phyloP scores from a whole-genome alignment of 2,329 filamentous ascomycete species.

The Talaromyces piceae region DNA sequence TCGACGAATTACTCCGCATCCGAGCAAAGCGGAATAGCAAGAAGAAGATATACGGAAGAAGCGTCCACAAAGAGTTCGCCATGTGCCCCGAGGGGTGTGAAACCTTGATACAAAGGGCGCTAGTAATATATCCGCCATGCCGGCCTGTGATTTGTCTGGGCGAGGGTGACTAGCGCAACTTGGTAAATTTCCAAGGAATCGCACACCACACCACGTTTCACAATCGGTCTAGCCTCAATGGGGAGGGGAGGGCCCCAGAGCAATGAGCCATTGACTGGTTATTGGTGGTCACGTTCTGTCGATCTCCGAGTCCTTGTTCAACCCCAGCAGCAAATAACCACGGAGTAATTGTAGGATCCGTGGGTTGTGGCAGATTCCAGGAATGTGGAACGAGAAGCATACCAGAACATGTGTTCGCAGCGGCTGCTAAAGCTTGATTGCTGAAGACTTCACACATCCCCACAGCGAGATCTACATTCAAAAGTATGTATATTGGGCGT shows the following conservation, averaged over 20 bases:
- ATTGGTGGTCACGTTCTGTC: no score
- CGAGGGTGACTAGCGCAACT: no score
- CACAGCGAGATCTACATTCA: neutral
- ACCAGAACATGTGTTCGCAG: neutral
- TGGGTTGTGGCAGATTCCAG: neutral
- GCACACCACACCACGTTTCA: neutral
- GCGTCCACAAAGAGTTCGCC: neutral
- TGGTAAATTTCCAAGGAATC: neutral
- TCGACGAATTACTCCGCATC: neutral
- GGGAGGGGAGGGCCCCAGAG: neutral
- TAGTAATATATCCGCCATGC: neutral
- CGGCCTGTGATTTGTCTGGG: neutral
- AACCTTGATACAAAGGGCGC: neutral
- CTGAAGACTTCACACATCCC: neutral
- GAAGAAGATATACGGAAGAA: no score
- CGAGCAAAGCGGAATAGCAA: neutral
- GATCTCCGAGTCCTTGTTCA: no score
- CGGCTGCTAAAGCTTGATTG: neutral
- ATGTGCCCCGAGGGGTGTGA: no score
- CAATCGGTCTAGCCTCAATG: neutral
- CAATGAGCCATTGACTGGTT: no score
- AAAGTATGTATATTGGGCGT: no score
- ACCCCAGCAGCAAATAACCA: no score
- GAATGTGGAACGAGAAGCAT: neutral
- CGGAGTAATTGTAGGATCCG: neutral